Base-by-base conservation (phyloP, 345 rosid species). In the Lepidium didymum region DNA sequence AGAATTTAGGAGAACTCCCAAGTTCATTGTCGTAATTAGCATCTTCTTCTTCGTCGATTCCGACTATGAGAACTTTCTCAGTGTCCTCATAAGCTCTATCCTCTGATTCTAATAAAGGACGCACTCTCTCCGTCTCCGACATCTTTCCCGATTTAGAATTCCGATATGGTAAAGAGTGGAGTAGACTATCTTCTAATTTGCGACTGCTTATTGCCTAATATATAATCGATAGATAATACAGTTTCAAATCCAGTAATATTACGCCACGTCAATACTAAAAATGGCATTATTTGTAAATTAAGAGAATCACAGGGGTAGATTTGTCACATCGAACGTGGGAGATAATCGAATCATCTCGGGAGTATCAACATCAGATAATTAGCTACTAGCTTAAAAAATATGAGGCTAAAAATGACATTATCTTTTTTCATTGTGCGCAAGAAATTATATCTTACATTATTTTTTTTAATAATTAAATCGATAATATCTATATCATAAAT, bases 21-120 rank as follows among this genome's bases (percentile, higher is more conserved):
- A 50, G 40, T 14, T 80, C 80, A 37, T 70, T 58, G 63, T 37
- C 33, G 64, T 57, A 76, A 15, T 46, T 9, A 8, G 70, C 58
- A 50, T 64, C 77, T 1, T 54, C 68, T 8, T 70, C 62, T 50
- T 75, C 86, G 67, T 77, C 86, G 47, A 87, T 46, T 23, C 86
- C 85, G 49, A 88, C 69, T 46, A 94, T 72, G 70, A 64, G 90
- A 51, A 94, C 87, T 72, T 91, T 94, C 80, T 89, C 97, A 2
- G 78, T 33, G 29, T 83, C 68, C 0, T 87, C 95, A 34, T 87
- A 94, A 5, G 99, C 97, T 12, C 83, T 68, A 5, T 89, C 99
- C 14, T 79, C 78, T 25, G 59, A 40, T 38, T 18, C 54, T 41
- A 63, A 18, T 31, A 75, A 16, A 10, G 66, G 70, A 15, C 23